Conservation (phyloP, 805 yeast genomes). For the Kodamaea laetipori region DNA sequence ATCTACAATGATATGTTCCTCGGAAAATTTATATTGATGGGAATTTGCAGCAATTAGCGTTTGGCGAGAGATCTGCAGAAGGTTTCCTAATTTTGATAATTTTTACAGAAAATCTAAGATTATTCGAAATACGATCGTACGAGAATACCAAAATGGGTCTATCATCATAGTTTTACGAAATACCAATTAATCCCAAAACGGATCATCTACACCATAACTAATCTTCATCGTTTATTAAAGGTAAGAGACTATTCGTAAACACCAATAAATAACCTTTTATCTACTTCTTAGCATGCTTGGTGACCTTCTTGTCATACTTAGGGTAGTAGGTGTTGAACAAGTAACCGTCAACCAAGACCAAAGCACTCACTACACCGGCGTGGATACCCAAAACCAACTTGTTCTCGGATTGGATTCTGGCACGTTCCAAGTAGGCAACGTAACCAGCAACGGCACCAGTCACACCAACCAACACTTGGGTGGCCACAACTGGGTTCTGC, state of each 20-base stretch:
- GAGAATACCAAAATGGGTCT: no score
- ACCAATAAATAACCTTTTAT: neutral
- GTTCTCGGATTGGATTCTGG: conserved; percentile 48
- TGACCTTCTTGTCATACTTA: neutral
- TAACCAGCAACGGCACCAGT: conserved; percentile 52
- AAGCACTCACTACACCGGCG: conserved; percentile 55
- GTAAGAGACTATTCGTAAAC: no score
- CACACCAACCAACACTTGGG: conserved; percentile 52
- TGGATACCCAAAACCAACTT: conserved; percentile 47
- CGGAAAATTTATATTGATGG: no score
- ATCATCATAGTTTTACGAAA: no score
- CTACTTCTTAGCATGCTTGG: conserved; percentile 33
- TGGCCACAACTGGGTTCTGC: conserved; percentile 62
- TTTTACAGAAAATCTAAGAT: no score
- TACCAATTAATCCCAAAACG: no score
- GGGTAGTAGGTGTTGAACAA: conserved; percentile 48
- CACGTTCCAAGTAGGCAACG: conserved; percentile 53
- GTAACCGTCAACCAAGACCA: conserved; percentile 55
- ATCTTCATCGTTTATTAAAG: neutral
- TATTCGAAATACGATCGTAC: no score
- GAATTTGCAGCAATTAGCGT: no score
- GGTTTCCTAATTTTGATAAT: no score
- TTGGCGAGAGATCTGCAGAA: no score
- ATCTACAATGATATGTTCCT: no score
- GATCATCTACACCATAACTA: no score